Conservation (phyloP, 306 rosid species). For the Comarum palustre region DNA sequence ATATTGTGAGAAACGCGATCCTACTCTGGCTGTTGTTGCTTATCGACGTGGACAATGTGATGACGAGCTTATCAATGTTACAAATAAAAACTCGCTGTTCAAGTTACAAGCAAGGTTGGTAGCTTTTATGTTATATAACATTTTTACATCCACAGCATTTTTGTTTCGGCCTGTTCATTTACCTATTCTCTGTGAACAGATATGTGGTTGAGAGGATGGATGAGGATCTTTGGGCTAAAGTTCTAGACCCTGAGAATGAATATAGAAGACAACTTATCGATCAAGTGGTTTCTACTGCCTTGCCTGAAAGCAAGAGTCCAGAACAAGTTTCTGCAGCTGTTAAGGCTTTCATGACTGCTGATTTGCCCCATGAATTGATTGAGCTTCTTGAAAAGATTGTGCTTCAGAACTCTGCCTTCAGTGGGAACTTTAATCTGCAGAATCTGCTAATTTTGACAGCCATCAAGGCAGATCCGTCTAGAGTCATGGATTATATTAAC, state of each 20-base stretch:
- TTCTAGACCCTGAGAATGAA: slow-evolving; percentile 79
- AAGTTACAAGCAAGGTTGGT: slow-evolving; percentile 98
- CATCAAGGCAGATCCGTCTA: slow-evolving; percentile 93
- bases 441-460: slow-evolving; percentile 95
- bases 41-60: slow-evolving; percentile 97
- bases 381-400: slow-evolving; percentile 99
- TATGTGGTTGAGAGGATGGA: slow-evolving; percentile 99
- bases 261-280: slow-evolving; percentile 95
- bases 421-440: slow-evolving; percentile 97
- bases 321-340: slow-evolving; percentile 99
- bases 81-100: slow-evolving; percentile 92
- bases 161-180: slow-evolving; percentile 22
- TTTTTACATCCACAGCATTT: slow-evolving; percentile 10
- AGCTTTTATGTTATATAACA: slow-evolving; percentile 14
- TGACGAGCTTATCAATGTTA: slow-evolving; percentile 92
- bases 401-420: slow-evolving; percentile 98
- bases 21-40: slow-evolving; percentile 96
- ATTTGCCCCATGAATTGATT: slow-evolving; percentile 94
- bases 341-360: slow-evolving; percentile 99
- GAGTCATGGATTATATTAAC: slow-evolving; percentile 96
- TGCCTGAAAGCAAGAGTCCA: slow-evolving; percentile 99
- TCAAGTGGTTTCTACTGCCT: slow-evolving; percentile 97
- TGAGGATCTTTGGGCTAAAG: slow-evolving; percentile 91
- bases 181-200: slow-evolving; percentile 41
- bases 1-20: slow-evolving; percentile 99